Percentiles rank a stretch among this genome's conserved stretches.
These are phyloP conservation scores for Sisymbrium altissimum DNA, from an alignment of 345 rosid species.

Conservation along the genomic window DNA sequence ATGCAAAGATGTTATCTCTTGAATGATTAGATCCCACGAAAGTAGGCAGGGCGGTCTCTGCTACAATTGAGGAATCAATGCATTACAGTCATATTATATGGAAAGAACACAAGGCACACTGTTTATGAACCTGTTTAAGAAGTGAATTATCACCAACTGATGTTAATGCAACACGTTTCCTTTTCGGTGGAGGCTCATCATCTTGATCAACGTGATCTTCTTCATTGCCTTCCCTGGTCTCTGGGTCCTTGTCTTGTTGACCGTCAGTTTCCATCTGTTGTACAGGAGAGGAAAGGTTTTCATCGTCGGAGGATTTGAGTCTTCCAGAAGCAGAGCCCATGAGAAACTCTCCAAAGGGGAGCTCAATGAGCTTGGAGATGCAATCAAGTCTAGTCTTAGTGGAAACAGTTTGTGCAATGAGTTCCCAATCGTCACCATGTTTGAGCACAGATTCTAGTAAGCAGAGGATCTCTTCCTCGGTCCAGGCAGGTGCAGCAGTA, in stretches of 20 bases:
- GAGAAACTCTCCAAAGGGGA: constrained; percentile 79
- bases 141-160: constrained; percentile 53
- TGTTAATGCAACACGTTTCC: constrained; percentile 38
- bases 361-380: constrained; percentile 77
- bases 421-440: constrained; percentile 94
- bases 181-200: constrained; percentile 61
- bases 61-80: not conserved
- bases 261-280: constrained; percentile 35
- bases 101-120: not conserved
- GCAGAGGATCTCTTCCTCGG: constrained; percentile 75
- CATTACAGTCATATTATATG: not conserved
- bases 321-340: constrained; percentile 45
- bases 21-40: not conserved
- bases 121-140: constrained; percentile 56
- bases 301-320: constrained; percentile 29
- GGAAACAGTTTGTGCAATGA: constrained; percentile 69
- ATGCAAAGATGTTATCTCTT: not conserved
- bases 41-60: not conserved
- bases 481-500: constrained; percentile 55
- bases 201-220: constrained; percentile 43
- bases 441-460: constrained; percentile 75
- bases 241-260: constrained; percentile 30
- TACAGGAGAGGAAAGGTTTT: constrained; percentile 28
- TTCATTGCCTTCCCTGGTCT: constrained; percentile 40
- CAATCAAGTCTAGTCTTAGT: constrained; percentile 79